A percentile compares a stretch with the other conserved stretches of the same genome.
These are phyloP conservation scores for Anacardium occidentale DNA, from an alignment of 345 rosid species.

Conservation along the genomic window DNA sequence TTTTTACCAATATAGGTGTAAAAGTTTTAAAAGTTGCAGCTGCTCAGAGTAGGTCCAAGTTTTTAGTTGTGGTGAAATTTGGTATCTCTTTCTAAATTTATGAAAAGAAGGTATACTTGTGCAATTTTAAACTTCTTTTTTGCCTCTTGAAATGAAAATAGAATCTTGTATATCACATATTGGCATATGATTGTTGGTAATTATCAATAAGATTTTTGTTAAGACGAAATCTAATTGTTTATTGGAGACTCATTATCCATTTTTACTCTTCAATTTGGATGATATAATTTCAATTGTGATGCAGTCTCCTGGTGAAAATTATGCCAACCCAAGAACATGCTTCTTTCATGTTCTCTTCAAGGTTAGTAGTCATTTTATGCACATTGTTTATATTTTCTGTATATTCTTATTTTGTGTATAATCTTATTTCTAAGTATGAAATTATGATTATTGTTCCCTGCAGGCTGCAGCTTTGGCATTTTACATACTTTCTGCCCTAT, in stretches of 20 bases:
- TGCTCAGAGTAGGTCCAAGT: not conserved
- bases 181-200: not conserved
- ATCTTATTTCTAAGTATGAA: constrained; percentile 6
- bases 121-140: not conserved
- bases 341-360: constrained; percentile 90
- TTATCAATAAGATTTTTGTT: not conserved
- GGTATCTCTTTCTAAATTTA: not conserved
- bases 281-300: constrained; percentile 14
- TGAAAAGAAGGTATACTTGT: not conserved
- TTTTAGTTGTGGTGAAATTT: not conserved
- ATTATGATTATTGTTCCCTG: constrained; percentile 21
- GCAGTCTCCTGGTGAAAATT: constrained; percentile 92
- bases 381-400: constrained; percentile 6
- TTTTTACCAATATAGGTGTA: not conserved
- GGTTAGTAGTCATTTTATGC: constrained; percentile 35
- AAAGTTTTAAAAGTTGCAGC: not conserved
- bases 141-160: not conserved
- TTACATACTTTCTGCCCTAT: constrained; percentile 89
- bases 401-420: not conserved
- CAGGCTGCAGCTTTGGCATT: constrained; percentile 95
- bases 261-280: not conserved
- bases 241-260: not conserved
- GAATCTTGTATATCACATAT: not conserved
- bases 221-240: not conserved
- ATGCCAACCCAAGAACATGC: constrained; percentile 93